A percentile compares a stretch with the other conserved stretches of the same genome.
Conservation (phyloP, 2,329 filamentous ascomycete species). For the Aureobasidium sp. region DNA sequence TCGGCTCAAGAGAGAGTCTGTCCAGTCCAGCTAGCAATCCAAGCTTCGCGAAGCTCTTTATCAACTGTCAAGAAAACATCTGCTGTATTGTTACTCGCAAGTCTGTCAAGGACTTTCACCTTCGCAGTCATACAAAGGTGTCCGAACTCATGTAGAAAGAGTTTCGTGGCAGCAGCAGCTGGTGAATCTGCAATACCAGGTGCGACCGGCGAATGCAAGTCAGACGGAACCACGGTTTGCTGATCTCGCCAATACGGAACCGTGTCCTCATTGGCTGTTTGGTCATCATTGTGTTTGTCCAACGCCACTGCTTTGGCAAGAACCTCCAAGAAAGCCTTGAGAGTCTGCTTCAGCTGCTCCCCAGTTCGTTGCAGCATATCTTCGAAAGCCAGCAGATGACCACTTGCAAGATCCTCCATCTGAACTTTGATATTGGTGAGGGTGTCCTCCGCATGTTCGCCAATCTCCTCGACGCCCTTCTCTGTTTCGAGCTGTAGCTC, state of each 20-base stretch:
- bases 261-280: not conserved
- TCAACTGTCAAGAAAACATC: not conserved
- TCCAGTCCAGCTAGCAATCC: not conserved
- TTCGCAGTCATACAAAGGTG: not conserved
- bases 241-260: not conserved
- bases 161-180: not conserved
- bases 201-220: accelerated
- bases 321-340: not conserved
- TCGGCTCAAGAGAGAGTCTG: not conserved
- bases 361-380: not conserved
- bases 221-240: too few relatives aligned
- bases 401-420: not conserved
- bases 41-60: not conserved
- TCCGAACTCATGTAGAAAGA: not conserved
- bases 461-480: not conserved
- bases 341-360: not conserved
- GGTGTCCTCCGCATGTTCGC: not conserved
- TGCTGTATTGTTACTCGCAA: not conserved
- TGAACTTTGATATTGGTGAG: not conserved
- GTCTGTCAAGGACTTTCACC: not conserved
- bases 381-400: not conserved
- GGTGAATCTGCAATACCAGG: not conserved
- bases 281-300: too few relatives aligned
- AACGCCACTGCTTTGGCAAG: not conserved
- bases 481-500: not conserved